Evolutionary conservation across 805 yeast genomes (phyloP).

Genomic region (Cyberlindnera euphorbiiphila): DNA sequence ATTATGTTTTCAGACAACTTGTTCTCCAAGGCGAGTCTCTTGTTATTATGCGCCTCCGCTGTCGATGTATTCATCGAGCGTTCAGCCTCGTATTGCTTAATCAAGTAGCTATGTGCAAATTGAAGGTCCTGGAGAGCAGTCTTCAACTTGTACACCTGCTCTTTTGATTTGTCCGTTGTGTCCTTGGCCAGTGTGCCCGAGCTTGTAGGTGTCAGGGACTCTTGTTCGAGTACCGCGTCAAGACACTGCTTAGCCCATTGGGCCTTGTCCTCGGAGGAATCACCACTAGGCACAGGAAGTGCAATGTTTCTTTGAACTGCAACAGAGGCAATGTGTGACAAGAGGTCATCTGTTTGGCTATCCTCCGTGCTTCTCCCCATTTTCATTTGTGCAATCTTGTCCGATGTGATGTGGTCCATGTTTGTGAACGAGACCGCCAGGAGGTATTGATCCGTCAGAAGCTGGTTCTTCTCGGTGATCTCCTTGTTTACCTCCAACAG

Average conservation of each 20-base stretch:
- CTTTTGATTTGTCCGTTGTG: slow-evolving; percentile 3
- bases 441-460: slow-evolving; percentile 18
- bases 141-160: slow-evolving; percentile 32
- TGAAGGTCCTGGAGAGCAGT: slow-evolving; percentile 67
- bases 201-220: too few relatives aligned
- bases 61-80: slow-evolving; percentile 50
- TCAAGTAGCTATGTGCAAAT: slow-evolving; percentile 65
- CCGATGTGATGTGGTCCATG: slow-evolving; percentile 19
- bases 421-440: slow-evolving; percentile 21
- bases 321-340: slow-evolving; percentile 25
- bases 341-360: slow-evolving; percentile 21
- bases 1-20: slow-evolving; percentile 40
- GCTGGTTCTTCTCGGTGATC: slow-evolving; percentile 7
- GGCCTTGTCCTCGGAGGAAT: slow-evolving; percentile 8
- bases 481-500: slow-evolving; percentile 9
- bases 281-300: slow-evolving; percentile 22
- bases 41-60: slow-evolving; percentile 50
- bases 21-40: slow-evolving; percentile 47
- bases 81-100: slow-evolving; percentile 66
- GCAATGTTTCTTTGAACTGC: slow-evolving; percentile 26
- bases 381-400: neutral
- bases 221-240: slow-evolving; percentile 15
- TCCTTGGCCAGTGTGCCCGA: neutral
- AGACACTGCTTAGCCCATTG: slow-evolving; percentile 28
- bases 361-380: slow-evolving; percentile 6